These are phyloP conservation scores for Acacia melanoxylon DNA, from an alignment of 306 rosid genomes.

Conservation along the genomic window DNA sequence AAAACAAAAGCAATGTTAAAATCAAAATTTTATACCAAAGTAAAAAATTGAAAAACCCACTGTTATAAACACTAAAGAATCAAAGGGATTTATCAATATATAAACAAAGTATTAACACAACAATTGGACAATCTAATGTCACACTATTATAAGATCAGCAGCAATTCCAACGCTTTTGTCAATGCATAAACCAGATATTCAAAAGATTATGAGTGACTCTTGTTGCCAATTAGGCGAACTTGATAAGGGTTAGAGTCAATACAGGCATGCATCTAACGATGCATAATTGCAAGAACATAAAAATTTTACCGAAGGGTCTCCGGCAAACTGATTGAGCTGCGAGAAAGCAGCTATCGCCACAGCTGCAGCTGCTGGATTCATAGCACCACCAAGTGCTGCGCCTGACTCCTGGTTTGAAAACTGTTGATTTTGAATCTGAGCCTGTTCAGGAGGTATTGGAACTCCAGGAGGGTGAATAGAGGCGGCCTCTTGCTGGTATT, in stretches of 20 bases:
- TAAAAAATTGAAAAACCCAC: neutral
- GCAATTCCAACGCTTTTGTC: neutral
- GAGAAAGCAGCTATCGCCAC: neutral
- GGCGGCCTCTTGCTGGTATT: slow-evolving; percentile 31
- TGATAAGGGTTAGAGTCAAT: neutral
- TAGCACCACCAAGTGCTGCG: neutral
- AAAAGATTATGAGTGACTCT: neutral
- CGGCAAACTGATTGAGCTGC: slow-evolving; percentile 7
- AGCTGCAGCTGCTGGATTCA: slow-evolving; percentile 6
- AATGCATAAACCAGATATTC: neutral
- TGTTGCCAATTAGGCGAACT: too few species aligned
- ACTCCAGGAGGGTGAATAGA: slow-evolving; percentile 54
- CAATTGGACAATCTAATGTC: neutral
- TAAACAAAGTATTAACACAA: neutral
- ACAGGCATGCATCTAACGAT: neutral
- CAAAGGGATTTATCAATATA: neutral
- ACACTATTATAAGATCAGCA: neutral
- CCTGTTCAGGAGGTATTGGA: slow-evolving; percentile 26
- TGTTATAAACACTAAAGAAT: neutral
- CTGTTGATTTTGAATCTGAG: slow-evolving; percentile 14
- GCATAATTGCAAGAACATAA: neutral
- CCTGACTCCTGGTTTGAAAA: neutral
- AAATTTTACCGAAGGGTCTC: slow-evolving; percentile 30
- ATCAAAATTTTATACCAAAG: neutral
- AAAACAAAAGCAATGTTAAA: neutral